phyloP scores from a whole-genome alignment of 805 yeast species.

The Yarrowia phangngaensis region DNA sequence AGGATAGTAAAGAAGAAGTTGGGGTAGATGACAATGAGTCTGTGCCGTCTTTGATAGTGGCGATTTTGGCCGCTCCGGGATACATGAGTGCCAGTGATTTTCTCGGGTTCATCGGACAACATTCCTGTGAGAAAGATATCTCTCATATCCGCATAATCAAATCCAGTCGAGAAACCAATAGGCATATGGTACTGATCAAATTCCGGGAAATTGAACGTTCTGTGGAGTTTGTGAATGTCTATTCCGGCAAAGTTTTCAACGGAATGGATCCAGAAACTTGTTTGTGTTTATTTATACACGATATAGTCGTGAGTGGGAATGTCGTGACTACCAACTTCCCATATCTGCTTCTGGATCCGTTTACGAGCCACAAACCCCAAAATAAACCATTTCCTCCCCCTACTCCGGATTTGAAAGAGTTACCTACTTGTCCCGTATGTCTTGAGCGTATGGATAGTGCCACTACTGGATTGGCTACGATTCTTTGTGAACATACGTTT shows the following conservation, averaged over 20 bases:
- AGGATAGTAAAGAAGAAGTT: slow-evolving; percentile 23
- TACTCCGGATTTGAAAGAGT: slow-evolving; percentile 46
- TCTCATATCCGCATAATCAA: slow-evolving; percentile 71
- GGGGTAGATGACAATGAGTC: slow-evolving; percentile 31
- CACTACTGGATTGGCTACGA: slow-evolving; percentile 76
- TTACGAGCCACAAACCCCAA: slow-evolving; percentile 35
- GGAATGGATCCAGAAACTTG: slow-evolving; percentile 88
- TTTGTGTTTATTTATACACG: slow-evolving; percentile 58
- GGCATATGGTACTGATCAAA: slow-evolving; percentile 76
- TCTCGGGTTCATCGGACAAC: slow-evolving; percentile 72
- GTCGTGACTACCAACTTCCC: slow-evolving; percentile 48
- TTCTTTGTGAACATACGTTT: slow-evolving; percentile 89
- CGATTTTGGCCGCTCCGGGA: slow-evolving; percentile 81
- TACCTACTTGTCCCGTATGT: slow-evolving; percentile 93
- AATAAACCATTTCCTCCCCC: slow-evolving; percentile 33
- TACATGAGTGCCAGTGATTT: slow-evolving; percentile 83
- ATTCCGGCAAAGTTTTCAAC: slow-evolving; percentile 71
- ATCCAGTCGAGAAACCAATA: slow-evolving; percentile 50
- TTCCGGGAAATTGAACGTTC: slow-evolving; percentile 58
- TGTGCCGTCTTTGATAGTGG: slow-evolving; percentile 54
- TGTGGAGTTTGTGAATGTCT: slow-evolving; percentile 58
- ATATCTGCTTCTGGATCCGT: slow-evolving; percentile 68
- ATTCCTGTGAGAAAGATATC: slow-evolving; percentile 47
- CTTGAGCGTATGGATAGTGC: slow-evolving; percentile 80
- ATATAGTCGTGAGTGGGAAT: slow-evolving; percentile 7